These are phyloP conservation scores for Exophiala sideris DNA, from an alignment of 2,329 filamentous ascomycete genomes.

Conservation along the genomic window DNA sequence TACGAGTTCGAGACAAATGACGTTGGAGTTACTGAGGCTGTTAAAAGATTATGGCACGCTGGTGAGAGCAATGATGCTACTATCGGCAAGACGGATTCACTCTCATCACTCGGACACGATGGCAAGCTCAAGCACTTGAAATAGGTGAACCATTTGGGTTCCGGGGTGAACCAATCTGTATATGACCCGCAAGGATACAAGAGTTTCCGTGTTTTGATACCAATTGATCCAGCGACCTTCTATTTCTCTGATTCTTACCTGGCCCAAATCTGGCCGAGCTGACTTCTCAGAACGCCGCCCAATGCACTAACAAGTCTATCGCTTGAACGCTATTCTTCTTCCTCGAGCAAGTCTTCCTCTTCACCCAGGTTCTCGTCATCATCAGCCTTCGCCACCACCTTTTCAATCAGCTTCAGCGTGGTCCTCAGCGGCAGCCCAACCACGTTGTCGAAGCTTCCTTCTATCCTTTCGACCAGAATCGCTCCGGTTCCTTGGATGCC, in stretches of 20 bases:
- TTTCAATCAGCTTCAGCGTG: constrained; percentile 79
- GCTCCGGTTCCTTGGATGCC: constrained; percentile 86
- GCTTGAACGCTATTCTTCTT: constrained; percentile 35
- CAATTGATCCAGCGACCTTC: background rate
- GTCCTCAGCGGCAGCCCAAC: constrained; percentile 81
- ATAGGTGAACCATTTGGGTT: background rate
- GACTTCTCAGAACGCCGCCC: background rate
- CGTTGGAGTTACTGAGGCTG: constrained; percentile 83
- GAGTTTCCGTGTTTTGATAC: constrained; percentile 7
- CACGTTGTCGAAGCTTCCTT: constrained; percentile 90
- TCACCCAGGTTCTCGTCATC: constrained; percentile 55
- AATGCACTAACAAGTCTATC: constrained; percentile 6
- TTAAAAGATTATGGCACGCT: constrained; percentile 87
- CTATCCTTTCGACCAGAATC: constrained; percentile 82
- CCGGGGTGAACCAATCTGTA: constrained; percentile 3
- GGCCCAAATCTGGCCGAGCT: background rate
- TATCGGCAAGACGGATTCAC: constrained; percentile 19
- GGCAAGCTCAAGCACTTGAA: constrained; percentile 24
- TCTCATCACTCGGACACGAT: constrained; percentile 20
- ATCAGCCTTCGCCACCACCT: constrained; percentile 73
- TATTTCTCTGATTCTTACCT: background rate
- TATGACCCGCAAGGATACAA: constrained; percentile 8
- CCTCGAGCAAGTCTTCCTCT: constrained; percentile 40
- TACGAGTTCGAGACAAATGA: constrained; percentile 99
- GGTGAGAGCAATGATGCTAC: constrained; percentile 36